These are phyloP conservation scores for Wallacemonas collosoma DNA, from an alignment of 208 protist species.

Conservation along the genomic window DNA sequence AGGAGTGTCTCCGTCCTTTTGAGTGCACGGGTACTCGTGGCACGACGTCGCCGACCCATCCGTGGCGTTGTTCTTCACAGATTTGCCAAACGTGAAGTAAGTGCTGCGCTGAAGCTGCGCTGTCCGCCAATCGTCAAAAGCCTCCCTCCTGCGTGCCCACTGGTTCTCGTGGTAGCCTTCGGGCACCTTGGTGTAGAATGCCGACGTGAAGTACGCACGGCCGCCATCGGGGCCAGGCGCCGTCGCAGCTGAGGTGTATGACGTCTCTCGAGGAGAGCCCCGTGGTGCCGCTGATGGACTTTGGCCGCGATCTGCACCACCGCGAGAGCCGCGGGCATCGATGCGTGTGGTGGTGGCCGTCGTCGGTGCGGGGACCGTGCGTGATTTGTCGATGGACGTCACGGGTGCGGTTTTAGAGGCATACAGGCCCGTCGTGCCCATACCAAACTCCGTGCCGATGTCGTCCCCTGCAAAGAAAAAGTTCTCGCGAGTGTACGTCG, in stretches of 20 bases:
- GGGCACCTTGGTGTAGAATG: conserved; percentile 29
- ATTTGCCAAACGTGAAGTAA: conserved; percentile 24
- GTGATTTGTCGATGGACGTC: neutral
- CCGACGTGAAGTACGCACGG: conserved; percentile 23
- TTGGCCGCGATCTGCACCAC: too few species aligned
- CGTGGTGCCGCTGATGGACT: too few species aligned
- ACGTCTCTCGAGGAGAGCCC: too few species aligned
- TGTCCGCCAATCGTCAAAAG: conserved; percentile 47
- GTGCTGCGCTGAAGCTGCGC: conserved; percentile 22
- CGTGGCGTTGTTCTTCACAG: neutral
- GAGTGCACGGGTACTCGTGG: neutral
- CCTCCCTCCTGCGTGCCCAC: conserved; percentile 37
- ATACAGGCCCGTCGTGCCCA: conserved; percentile 61
- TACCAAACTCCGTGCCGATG: conserved; percentile 29
- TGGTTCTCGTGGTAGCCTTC: neutral
- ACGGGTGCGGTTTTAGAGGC: conserved; percentile 20
- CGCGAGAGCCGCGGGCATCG: too few species aligned
- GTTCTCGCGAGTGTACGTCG: conserved; percentile 28
- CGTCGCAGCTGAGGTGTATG: too few species aligned
- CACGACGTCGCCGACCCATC: neutral
- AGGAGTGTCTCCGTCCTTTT: neutral
- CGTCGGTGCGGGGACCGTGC: neutral
- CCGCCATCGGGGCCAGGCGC: neutral
- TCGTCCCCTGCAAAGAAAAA: conserved; percentile 37
- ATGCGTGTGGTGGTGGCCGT: too few species aligned